Evolutionary conservation across 73 alveolate species (phyloP).

Genomic region (Tetrahymena borealis): DNA sequence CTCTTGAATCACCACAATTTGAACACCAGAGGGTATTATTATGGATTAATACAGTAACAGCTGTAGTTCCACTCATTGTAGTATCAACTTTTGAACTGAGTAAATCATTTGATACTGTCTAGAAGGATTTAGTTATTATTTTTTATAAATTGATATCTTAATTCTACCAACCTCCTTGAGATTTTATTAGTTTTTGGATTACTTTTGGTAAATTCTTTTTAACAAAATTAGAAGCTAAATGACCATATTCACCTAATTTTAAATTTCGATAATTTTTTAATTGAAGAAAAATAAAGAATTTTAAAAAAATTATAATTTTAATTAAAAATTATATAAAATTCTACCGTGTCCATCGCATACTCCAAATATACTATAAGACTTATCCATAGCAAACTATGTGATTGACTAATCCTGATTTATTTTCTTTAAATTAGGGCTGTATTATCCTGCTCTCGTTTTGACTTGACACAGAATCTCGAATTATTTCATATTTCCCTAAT

Average conservation of each 20-base stretch:
- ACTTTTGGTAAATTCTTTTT: slow-evolving; percentile 52
- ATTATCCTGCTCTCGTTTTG: not conserved
- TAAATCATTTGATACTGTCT: slow-evolving; percentile 8
- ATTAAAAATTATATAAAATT: not conserved
- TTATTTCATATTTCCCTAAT: not conserved
- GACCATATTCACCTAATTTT: slow-evolving; percentile 40
- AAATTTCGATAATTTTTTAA: too few species aligned
- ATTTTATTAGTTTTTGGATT: not conserved
- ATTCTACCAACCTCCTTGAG: not conserved
- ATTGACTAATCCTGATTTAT: slow-evolving; percentile 22
- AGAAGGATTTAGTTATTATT: slow-evolving; percentile 7
- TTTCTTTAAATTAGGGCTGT: slow-evolving; percentile 2
- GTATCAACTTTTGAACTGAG: not conserved
- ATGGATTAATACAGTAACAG: slow-evolving; percentile 59
- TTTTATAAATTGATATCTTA: not conserved
- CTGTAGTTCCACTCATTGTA: slow-evolving; percentile 83
- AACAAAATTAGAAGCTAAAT: slow-evolving; percentile 46
- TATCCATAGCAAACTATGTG: slow-evolving; percentile 1
- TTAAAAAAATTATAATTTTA: too few species aligned
- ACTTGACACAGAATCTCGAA: not conserved
- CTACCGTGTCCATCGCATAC: slow-evolving; percentile 68
- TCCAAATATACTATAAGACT: slow-evolving; percentile 34
- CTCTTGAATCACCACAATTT: slow-evolving; percentile 37
- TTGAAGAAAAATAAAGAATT: too few species aligned
- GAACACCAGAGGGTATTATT: slow-evolving; percentile 44